Percentiles rank a stretch among this genome's conserved stretches.
These are phyloP conservation scores for Fomitopsis pulvina DNA, from an alignment of 768 basidiomycete species.

Conservation along the genomic window DNA sequence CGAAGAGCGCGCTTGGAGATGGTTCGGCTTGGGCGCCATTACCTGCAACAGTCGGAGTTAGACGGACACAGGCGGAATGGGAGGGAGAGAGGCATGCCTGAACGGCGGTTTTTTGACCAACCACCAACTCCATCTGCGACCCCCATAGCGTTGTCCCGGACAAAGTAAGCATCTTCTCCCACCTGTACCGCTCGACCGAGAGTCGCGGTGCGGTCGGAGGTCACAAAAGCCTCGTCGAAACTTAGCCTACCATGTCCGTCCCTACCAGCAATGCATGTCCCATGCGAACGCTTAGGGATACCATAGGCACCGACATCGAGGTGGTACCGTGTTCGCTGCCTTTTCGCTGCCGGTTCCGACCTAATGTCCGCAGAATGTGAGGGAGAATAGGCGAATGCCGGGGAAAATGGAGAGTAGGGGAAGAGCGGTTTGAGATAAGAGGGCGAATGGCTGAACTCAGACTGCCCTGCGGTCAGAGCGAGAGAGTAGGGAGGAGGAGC, in stretches of 20 bases:
- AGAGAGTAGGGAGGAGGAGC: slow-evolving; percentile 32
- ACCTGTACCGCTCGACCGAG: slow-evolving; percentile 63
- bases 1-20: slow-evolving; percentile 53
- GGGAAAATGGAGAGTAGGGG: slow-evolving; percentile 29
- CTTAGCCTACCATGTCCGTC: slow-evolving; percentile 17
- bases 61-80: slow-evolving; percentile 1
- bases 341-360: slow-evolving; percentile 20
- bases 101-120: slow-evolving; percentile 60
- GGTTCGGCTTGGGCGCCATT: slow-evolving; percentile 21
- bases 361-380: background rate
- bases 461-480: slow-evolving; percentile 38
- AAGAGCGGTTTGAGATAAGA: slow-evolving; percentile 33
- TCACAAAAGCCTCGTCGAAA: background rate
- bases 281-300: slow-evolving; percentile 54
- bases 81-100: slow-evolving; percentile 22
- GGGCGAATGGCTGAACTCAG: slow-evolving; percentile 24
- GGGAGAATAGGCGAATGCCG: slow-evolving; percentile 21
- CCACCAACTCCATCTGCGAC: slow-evolving; percentile 96
- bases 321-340: slow-evolving; percentile 33
- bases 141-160: slow-evolving; percentile 80
- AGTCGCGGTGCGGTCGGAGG: slow-evolving; percentile 16
- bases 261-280: slow-evolving; percentile 17
- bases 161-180: slow-evolving; percentile 90
- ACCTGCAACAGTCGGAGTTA: background rate
- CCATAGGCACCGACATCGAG: slow-evolving; percentile 82